These are phyloP conservation scores for Puccinellia tenuiflora DNA, from an alignment of 176 grass and related monocot genomes.

Conservation along the genomic window DNA sequence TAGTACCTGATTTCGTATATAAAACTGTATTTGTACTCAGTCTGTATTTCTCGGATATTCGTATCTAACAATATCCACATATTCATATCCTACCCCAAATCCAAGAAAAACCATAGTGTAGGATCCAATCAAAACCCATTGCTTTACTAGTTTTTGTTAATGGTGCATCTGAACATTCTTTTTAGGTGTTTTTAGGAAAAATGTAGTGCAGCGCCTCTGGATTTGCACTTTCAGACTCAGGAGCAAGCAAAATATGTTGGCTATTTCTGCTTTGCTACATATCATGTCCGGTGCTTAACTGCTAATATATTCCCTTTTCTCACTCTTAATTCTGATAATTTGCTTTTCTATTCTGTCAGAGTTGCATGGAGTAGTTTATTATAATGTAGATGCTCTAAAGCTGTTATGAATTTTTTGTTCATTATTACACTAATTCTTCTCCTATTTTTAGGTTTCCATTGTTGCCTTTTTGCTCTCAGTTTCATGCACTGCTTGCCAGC, in stretches of 20 bases:
- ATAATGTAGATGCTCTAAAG: slow-evolving; percentile 12
- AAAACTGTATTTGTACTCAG: not conserved
- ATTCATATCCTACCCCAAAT: not conserved
- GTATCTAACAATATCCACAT: not conserved
- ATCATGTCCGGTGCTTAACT: not conserved
- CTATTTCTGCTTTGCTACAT: slow-evolving; percentile 4
- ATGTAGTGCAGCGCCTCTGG: no score
- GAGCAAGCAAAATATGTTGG: not conserved
- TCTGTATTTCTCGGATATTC: not conserved
- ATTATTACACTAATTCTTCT: slow-evolving; percentile 21
- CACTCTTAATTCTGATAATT: slow-evolving; percentile 12
- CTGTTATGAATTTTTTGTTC: not conserved
- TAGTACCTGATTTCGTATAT: not conserved
- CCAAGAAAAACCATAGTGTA: not conserved
- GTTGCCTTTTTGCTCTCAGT: slow-evolving; percentile 72
- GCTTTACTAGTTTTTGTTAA: not conserved
- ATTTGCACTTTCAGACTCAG: not conserved
- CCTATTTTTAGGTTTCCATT: slow-evolving; percentile 70
- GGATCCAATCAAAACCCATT: not conserved
- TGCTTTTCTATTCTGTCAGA: not conserved
- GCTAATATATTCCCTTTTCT: not conserved
- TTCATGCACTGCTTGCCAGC: slow-evolving; percentile 38
- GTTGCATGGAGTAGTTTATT: not conserved
- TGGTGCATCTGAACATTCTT: not conserved
- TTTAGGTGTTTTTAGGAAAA: not conserved